Conservation (phyloP, 768 basidiomycete species). For the Psilocybe cyanescens region DNA sequence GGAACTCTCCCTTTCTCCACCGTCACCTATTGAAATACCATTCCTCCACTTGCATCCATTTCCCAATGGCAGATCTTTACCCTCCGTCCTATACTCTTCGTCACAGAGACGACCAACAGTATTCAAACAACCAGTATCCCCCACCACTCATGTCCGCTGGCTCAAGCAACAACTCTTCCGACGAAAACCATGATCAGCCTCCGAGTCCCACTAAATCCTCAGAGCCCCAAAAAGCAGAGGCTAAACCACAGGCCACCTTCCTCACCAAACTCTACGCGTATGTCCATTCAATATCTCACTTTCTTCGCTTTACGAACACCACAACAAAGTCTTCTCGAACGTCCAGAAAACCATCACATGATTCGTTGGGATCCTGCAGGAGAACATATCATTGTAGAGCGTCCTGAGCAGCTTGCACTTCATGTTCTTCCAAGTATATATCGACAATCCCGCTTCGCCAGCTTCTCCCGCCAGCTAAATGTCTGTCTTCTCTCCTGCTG, state of each 20-base stretch:
- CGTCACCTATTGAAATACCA: constrained; percentile 34
- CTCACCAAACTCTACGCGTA: constrained; percentile 96
- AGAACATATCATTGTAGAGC: constrained; percentile 94
- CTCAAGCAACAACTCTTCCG: constrained; percentile 27
- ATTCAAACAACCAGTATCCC: constrained; percentile 33
- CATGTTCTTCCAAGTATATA: constrained; percentile 95
- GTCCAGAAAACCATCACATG: constrained; percentile 94
- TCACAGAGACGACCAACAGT: constrained; percentile 3
- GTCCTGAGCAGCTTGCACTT: constrained; percentile 90
- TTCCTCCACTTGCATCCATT: constrained; percentile 20
- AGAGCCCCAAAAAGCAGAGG: constrained; percentile 66
- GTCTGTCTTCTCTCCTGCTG: constrained; percentile 52
- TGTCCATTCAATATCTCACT: constrained; percentile 35
- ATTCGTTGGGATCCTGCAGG: constrained; percentile 95
- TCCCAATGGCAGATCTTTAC: constrained; percentile 61
- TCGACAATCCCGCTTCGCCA: constrained; percentile 95
- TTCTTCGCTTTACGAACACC: constrained; percentile 13
- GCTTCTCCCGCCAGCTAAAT: constrained; percentile 97
- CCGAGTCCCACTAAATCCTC: constrained; percentile 46
- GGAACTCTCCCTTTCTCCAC: constrained; percentile 50
- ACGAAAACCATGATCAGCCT: constrained; percentile 42
- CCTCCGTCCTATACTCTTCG: constrained; percentile 44
- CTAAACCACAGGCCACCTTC: constrained; percentile 93
- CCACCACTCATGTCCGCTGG: constrained; percentile 35
- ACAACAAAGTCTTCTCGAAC: constrained; percentile 73